A percentile compares a stretch with the other conserved stretches of the same genome.
These are phyloP conservation scores for Calocybe gambosa DNA, from an alignment of 1,284 basidiomycete genomes.

Conservation along the genomic window DNA sequence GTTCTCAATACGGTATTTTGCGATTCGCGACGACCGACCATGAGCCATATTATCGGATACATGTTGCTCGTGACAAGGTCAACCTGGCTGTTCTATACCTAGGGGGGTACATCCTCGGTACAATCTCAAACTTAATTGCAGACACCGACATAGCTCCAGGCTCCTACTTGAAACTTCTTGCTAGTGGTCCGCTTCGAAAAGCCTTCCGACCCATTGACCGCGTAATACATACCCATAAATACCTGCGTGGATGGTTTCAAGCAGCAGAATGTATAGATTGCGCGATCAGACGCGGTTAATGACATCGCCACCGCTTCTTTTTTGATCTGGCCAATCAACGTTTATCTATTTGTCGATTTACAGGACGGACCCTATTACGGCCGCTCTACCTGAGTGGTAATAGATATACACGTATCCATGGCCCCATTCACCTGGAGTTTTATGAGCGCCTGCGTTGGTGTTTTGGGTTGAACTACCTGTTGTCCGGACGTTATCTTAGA, in stretches of 20 bases:
- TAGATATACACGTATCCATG: not conserved
- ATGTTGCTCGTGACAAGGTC: not conserved
- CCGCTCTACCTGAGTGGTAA: not conserved
- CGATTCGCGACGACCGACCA: slow-evolving; percentile 24
- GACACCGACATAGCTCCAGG: not conserved
- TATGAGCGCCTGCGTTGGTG: not conserved
- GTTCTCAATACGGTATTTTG: slow-evolving; percentile 3
- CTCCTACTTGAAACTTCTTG: not conserved
- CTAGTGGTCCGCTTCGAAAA: not conserved
- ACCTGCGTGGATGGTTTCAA: no score
- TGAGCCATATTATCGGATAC: slow-evolving; percentile 30
- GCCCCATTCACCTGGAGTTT: not conserved
- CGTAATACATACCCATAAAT: no score
- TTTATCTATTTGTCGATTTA: not conserved
- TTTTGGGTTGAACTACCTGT: not conserved
- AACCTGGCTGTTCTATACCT: not conserved
- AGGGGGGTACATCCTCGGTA: slow-evolving; percentile 9
- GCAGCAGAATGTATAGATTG: no score
- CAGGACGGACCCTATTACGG: not conserved
- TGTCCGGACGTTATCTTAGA: not conserved
- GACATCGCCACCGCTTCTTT: not conserved
- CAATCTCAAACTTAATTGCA: not conserved
- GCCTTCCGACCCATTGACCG: no score
- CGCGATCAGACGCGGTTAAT: not conserved
- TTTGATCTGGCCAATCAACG: slow-evolving; percentile 1